Evolutionary conservation across 2,329 filamentous ascomycete genomes (phyloP).

Genomic region (Trichoderma simmonsii): DNA sequence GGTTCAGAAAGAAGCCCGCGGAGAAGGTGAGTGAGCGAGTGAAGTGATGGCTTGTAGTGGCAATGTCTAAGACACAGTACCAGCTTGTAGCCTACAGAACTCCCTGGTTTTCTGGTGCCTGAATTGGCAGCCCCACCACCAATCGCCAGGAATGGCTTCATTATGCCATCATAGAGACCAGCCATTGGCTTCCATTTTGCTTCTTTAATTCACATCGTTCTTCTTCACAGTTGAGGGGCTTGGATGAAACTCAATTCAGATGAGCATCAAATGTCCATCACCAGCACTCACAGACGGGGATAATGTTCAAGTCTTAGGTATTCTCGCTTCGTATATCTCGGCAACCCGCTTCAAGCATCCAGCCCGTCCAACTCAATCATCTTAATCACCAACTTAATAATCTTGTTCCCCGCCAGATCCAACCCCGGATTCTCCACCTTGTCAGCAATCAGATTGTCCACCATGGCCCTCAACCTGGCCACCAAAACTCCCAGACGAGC

Average conservation of each 20-base stretch:
- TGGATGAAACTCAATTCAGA: not conserved
- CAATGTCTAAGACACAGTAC: not conserved
- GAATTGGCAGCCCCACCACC: constrained; percentile 9
- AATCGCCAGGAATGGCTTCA: not conserved
- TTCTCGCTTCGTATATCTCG: not conserved
- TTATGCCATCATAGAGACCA: not conserved
- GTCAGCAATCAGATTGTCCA: constrained; percentile 77
- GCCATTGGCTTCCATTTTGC: not conserved
- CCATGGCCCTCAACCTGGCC: constrained; percentile 75
- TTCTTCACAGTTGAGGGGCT: not conserved
- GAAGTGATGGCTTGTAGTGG: not conserved
- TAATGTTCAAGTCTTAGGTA: too few relatives aligned
- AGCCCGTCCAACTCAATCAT: constrained; percentile 88
- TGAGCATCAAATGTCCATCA: not conserved
- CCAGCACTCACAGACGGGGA: not conserved
- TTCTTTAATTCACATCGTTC: not conserved
- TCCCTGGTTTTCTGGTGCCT: not conserved
- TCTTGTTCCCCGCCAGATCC: constrained; percentile 57
- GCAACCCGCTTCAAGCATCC: constrained; percentile 51
- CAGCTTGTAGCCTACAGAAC: not conserved
- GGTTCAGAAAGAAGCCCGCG: not conserved
- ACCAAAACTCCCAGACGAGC: constrained; percentile 90
- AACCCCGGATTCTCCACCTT: constrained; percentile 74
- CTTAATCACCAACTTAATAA: constrained; percentile 73
- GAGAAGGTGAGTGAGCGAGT: not conserved